phyloP scores from a whole-genome alignment of 192 early-diverging fungal genomes.

The Haplosporangium gracile region DNA sequence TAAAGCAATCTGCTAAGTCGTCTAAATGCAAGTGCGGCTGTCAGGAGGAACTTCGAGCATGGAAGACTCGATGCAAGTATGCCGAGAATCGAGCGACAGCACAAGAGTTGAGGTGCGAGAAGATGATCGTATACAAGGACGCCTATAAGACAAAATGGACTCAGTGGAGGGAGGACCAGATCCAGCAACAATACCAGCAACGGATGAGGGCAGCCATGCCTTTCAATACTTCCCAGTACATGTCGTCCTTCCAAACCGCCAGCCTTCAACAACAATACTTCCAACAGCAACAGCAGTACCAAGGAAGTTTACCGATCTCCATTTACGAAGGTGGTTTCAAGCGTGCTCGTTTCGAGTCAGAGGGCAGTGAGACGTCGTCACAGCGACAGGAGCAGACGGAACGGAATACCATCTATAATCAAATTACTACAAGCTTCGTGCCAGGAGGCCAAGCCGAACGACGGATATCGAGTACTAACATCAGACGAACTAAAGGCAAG shows the following conservation, averaged over 20 bases:
- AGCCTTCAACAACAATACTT: constrained; percentile 5
- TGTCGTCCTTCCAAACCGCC: not conserved
- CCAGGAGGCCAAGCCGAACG: not conserved
- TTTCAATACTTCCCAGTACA: not conserved
- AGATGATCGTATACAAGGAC: not conserved
- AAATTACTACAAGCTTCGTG: constrained; percentile 11
- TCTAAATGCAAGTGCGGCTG: constrained; percentile 25
- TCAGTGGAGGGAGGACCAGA: constrained; percentile 28
- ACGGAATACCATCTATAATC: constrained; percentile 31
- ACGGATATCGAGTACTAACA: not conserved
- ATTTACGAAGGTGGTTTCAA: not conserved
- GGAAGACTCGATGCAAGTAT: constrained; percentile 27
- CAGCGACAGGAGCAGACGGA: constrained; percentile 20
- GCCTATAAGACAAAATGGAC: constrained; percentile 26
- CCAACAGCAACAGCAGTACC: not conserved
- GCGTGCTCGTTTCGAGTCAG: not conserved
- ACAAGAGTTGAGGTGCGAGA: constrained; percentile 26
- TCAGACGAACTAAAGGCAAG: not conserved
- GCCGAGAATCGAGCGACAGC: constrained; percentile 26
- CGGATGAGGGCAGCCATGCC: constrained; percentile 31
- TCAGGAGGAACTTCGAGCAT: constrained; percentile 28
- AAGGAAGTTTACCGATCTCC: not conserved
- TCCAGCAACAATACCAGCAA: constrained; percentile 26
- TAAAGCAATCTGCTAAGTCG: constrained; percentile 7
- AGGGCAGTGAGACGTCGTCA: constrained; percentile 19